Base-by-base conservation (phyloP, 106 monocot genomes). In the Hemerocallis citrina region DNA sequence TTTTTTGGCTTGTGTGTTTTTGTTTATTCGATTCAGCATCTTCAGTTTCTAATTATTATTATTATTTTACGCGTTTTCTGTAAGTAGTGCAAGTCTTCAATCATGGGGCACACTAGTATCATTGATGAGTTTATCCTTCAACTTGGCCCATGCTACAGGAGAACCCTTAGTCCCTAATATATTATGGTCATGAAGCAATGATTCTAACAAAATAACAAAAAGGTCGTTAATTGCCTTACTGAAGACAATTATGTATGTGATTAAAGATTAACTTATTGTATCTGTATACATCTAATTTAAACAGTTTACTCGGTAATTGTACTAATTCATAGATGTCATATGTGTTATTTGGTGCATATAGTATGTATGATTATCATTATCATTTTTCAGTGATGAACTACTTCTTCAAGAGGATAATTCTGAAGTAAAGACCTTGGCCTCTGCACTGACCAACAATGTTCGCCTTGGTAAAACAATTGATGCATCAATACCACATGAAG, bases 321-420 rank as follows among this genome's bases (percentile, higher is more conserved):
- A n/a, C n/a, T n/a, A n/a, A n/a, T n/a, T n/a, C n/a, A n/a, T n/a
- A n/a, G n/a, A 22, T 49, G 50, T 38, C n/a, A 40, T 28, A 12
- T 16, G 28, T 55, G 20, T 17, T 55, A 23, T 55, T 51, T 55
- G 13, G 30, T 55, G 17, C n/a, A n/a, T n/a, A 52, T 51, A 49
- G 32, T 13, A 34, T 59, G 27, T 23, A n/a, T 35, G 6, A 58
- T 36, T 0, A 58, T 12, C 23, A 6, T 38, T n/a, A n/a, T 48
- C n/a, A 8, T 65, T 14, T 38, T 62, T 51, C 70, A 95, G 94
- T 74, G 94, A 95, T 75, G 94, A 90, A 49, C 84, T 69, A 40
- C 94, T 94, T 72, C 46, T 96, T 76, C 82, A 96, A 81, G 90
- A 96, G 51, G 86, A 80, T 48, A 73, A 72, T 68, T 63, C 74